Evolutionary conservation across 805 yeast species (phyloP), one percentile per base, ranked within the genome.

Genomic region (Candida silvicultrix): DNA sequence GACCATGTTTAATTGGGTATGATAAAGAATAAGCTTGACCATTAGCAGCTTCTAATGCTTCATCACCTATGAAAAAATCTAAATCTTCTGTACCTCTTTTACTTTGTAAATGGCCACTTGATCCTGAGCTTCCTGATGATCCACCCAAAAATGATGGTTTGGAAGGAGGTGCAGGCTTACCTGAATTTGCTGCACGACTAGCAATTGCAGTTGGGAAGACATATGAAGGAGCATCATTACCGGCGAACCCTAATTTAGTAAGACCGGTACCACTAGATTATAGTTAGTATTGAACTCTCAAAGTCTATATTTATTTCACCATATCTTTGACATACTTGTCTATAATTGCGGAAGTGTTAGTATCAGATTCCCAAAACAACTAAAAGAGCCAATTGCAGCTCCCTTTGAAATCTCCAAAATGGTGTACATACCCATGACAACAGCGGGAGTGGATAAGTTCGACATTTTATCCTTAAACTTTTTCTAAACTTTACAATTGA

Each of bases 181-280:
- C 56, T 8, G 81, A 70, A 34, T 74, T 65, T 12, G 52, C 75
- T 45, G 68, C 64, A 40, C 89, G 75, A 2, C 97, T 90, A 34
- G 75, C 73, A 65, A 94, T 94, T 5, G 97, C 98, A 1, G 99
- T 94, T 44, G 99, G 99, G 60, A 94, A 88, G 29, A 94, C 89
- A 77, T 86, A 94, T 5, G 97, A 90, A 37, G 99, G 99, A 21
- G 97, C 77, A 69, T 94, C 99, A 65, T 94, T 94, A 46, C 99
- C 99, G 56, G 99, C 99, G 70, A 90, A 94, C 23, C 99, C 99
- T 55, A 94, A 77, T 66, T 94, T 94, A 63, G 99, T 94, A 57
- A 90, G 75, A 54, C 99, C 99, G 57, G 99, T 94, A 77, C 99
- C 99, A 66, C 92, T 92, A 75, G 20, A 45, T 14, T 5, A 35